Conservation (phyloP, 352 stramenopile genomes). For the Phytophthora aleatoria region DNA sequence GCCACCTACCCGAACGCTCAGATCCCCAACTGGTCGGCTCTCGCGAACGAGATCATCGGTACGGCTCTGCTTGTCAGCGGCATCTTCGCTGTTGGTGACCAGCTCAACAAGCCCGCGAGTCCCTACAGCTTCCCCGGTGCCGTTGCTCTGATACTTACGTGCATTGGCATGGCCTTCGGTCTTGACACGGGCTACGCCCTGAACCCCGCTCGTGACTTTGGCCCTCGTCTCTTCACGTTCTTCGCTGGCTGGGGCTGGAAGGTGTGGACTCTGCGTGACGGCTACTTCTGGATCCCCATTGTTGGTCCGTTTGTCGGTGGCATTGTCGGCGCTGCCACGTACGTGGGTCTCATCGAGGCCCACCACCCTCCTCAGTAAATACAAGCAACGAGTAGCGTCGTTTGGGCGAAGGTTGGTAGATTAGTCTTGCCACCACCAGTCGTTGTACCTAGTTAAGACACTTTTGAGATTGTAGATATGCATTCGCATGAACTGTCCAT, state of each 20-base stretch:
- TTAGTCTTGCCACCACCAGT: background rate
- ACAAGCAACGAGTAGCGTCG: background rate
- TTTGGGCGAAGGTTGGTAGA: background rate
- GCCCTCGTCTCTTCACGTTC: slow-evolving; percentile 52
- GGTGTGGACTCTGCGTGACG: slow-evolving; percentile 49
- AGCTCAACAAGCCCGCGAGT: slow-evolving; percentile 51
- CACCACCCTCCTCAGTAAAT: slow-evolving; percentile 61
- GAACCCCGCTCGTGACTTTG: slow-evolving; percentile 54
- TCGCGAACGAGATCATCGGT: slow-evolving; percentile 51
- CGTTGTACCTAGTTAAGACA: too few species aligned
- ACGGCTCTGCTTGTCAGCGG: slow-evolving; percentile 45
- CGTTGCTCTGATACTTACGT: slow-evolving; percentile 40
- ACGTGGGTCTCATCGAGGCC: slow-evolving; percentile 65
- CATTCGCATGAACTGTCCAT: slow-evolving; percentile 1
- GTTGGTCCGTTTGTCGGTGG: slow-evolving; percentile 73
- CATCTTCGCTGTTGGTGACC: slow-evolving; percentile 51
- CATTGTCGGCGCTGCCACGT: slow-evolving; percentile 62
- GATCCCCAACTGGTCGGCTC: slow-evolving; percentile 43
- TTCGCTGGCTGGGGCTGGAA: slow-evolving; percentile 53
- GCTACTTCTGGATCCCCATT: slow-evolving; percentile 83
- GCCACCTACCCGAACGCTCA: slow-evolving; percentile 51
- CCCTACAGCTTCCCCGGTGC: slow-evolving; percentile 43
- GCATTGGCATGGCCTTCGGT: slow-evolving; percentile 45
- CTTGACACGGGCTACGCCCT: slow-evolving; percentile 47
- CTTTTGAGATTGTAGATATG: too few species aligned